phyloP scores from a whole-genome alignment of 805 yeast genomes.

The Starmerella bombicola region DNA sequence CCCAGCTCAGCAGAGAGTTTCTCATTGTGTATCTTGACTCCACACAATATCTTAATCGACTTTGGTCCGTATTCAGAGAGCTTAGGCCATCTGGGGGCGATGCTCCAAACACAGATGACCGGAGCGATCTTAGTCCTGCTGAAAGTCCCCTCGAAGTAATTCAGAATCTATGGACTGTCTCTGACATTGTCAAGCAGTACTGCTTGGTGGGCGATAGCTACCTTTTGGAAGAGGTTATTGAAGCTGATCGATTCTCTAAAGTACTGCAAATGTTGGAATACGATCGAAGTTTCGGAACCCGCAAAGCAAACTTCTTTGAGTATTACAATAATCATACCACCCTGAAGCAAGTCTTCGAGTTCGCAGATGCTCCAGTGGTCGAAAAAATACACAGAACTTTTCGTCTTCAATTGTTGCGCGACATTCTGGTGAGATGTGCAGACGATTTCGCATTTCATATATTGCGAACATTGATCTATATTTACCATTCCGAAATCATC shows the following conservation, averaged over 20 bases:
- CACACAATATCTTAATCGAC: constrained; percentile 39
- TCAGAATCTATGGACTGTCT: constrained; percentile 48
- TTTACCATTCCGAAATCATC: constrained; percentile 56
- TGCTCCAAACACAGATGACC: not conserved
- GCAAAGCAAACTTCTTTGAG: constrained; percentile 68
- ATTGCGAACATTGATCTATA: constrained; percentile 52
- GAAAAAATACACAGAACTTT: constrained; percentile 60
- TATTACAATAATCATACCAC: constrained; percentile 44
- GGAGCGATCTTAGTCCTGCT: not conserved
- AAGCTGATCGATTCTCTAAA: constrained; percentile 42
- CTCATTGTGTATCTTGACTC: constrained; percentile 46
- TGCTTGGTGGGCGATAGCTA: constrained; percentile 58
- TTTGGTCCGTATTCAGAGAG: constrained; percentile 40
- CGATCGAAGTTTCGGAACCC: constrained; percentile 73
- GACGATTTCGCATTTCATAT: constrained; percentile 69
- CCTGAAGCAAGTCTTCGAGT: constrained; percentile 62
- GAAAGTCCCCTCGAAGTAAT: constrained; percentile 31
- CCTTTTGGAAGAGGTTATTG: constrained; percentile 45
- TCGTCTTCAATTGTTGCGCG: constrained; percentile 67
- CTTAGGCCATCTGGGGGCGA: constrained; percentile 26
- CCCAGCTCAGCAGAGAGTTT: constrained; percentile 50
- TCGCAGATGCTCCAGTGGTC: constrained; percentile 39
- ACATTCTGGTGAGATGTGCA: constrained; percentile 65
- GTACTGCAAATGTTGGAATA: constrained; percentile 70
- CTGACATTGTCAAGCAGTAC: constrained; percentile 57